Evolutionary conservation across 768 basidiomycete genomes (phyloP), one percentile per base, ranked within the genome.

Genomic region (Boletus vermiculosoides): DNA sequence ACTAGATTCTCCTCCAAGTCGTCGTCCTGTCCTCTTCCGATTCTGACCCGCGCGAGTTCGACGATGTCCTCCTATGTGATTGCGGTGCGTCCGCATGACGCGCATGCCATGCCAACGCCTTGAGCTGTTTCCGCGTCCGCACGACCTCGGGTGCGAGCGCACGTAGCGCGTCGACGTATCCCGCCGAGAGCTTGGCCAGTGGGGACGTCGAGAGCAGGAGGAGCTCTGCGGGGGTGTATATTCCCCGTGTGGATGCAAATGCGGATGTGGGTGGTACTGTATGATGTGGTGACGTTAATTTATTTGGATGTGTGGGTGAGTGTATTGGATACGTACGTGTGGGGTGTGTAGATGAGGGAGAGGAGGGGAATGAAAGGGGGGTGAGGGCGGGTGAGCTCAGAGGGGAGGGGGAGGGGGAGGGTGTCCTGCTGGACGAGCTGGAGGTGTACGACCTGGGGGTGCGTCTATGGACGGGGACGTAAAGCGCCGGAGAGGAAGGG

Each of bases 381-480:
- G n/a, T n/a, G n/a, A 49, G 46, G 3, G 54, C 30, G n/a, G 53
- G 56, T 5, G 56, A 10, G 39, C 57, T 59, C 30, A 52, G 60
- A 22, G 63, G 11, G 11, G 45, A 25, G 22, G 62, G 59, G 6
- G 45, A 25, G 25, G 63, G 60, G 4, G 66, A 64, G 1, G 63
- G 52, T 7, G 55, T 23, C 9, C 58, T 42, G 23, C 58, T 45
- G 23, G 66, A 63, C 20, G 55, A 57, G 30, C 34, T 30, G 20
- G 72, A 56, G 20, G 61, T 52, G 45, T 31, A 31, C 1, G 46
- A 22, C 0, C 31, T 5, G 2, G 33, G 62, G 0, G 52, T 47
- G 33, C 78, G 74, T 58, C 69, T 74, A 50, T 80, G 78, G 0
- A 80, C 55, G 25, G 79, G 78, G 37, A 80, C 51, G 53, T 80